Evolutionary conservation across 306 rosid genomes (phyloP), one percentile per base, ranked within the genome.

Genomic region (Oxytropis ochrocephala): DNA sequence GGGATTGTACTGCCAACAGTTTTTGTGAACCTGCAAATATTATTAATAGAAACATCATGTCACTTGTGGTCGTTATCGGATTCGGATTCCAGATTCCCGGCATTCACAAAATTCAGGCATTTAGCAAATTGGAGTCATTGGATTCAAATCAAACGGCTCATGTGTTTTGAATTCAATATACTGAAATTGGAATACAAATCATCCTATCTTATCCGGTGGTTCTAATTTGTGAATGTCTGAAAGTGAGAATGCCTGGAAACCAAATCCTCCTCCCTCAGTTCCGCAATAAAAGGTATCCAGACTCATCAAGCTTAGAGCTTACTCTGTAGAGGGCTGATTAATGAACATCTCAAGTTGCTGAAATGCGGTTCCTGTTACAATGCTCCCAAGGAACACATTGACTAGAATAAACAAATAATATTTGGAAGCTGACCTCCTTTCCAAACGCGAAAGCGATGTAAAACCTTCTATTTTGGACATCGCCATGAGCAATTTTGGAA

Each of bases 371-470:
- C 97, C 98, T 17, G 98, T 68, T 61, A 90, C 7, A 81, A 93
- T 59, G 62, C 96, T 93, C 58, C 98, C 98, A 62, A 90, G 89
- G 80, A 90, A 93, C 75, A 93, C 97, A 69, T 90, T 93, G 83
- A 93, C 72, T 36, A 93, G 87, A 71, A 90, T 17, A 81, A 90
- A 90, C 55, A 85, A 56, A 75, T 86, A 79, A 74, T 88, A 93
- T 88, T 90, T 93, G 72, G 79, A 82, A 59, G 98, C 98, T 32
- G 96, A 80, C 77, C 84, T 90, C 85, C 89, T 84, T 18, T 93
- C 97, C 85, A 93, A 84, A 38, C 71, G 11, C 30, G 98, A 90
- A 44, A 88, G 38, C 11, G 97, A 88, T 50, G 85, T 33, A 52
- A 14, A 83, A 9, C 98, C 98, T 87, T 93, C 98, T 8, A 85